A percentile compares a stretch with the other conserved stretches of the same genome.
These are phyloP conservation scores for Kurtzmaniella natalensis DNA, from an alignment of 1,139 yeast genomes.

Conservation along the genomic window DNA sequence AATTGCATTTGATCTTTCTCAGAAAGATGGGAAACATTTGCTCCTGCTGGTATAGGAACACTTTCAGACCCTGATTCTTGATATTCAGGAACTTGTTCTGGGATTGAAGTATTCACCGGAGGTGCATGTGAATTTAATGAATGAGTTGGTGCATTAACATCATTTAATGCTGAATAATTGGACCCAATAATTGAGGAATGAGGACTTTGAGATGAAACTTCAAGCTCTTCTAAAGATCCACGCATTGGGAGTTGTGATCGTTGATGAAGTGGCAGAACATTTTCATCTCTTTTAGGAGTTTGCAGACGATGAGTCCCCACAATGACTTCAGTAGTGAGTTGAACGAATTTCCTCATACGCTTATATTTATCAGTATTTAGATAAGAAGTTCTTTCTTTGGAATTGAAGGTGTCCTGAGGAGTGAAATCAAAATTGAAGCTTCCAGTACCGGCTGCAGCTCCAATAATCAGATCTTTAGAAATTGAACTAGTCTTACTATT, in stretches of 20 bases:
- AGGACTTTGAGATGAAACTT: conserved; percentile 14
- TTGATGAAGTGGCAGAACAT: not conserved
- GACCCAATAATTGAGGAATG: conserved; percentile 1
- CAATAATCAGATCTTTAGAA: conserved; percentile 8
- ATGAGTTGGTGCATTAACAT: conserved; percentile 1
- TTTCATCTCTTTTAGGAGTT: conserved; percentile 5
- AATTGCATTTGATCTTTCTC: conserved; percentile 55
- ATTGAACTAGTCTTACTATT: conserved; percentile 3
- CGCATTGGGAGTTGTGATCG: conserved; percentile 4
- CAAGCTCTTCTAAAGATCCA: conserved; percentile 8
- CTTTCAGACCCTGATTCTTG: conserved; percentile 13
- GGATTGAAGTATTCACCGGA: conserved; percentile 11
- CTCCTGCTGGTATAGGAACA: conserved; percentile 18
- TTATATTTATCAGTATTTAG: conserved; percentile 77
- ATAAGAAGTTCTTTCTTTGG: conserved; percentile 42
- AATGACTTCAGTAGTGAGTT: conserved; percentile 71
- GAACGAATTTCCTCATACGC: conserved; percentile 69
- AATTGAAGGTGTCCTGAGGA: conserved; percentile 19
- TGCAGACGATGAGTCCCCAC: conserved; percentile 69
- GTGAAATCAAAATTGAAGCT: conserved; percentile 30
- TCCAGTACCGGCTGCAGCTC: conserved; percentile 12
- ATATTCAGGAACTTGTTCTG: conserved; percentile 23
- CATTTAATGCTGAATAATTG: not conserved
- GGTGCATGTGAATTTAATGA: not conserved
- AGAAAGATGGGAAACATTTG: conserved; percentile 18